Evolutionary conservation across 129 eudicot genomes (phyloP), one percentile per base, ranked within the genome.

Genomic region (Escallonia herrerae): DNA sequence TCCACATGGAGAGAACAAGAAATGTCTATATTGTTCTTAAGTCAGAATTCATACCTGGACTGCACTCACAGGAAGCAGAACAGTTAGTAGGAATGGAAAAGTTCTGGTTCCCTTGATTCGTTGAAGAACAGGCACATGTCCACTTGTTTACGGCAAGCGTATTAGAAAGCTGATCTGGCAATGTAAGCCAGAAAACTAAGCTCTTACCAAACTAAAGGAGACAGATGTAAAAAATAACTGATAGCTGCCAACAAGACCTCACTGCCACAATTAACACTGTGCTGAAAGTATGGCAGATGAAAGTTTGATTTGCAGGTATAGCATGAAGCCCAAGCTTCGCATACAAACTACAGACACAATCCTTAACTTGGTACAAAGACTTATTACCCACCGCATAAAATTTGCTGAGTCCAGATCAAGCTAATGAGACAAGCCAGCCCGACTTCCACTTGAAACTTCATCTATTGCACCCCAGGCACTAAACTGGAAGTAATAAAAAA

Each of bases 41-140:
- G 33, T 22, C 33, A 22, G 33, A 22, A 22, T 22, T 22, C 68
- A 60, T 88, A 93, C 96, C 96, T 5, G 77, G 78, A 77, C 63
- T 76, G 81, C 98, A 93, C 73, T 81, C 78, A 62, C 98, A 93
- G 71, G 98, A 85, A 11, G 87, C 63, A 66, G 85, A 78, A 74
- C 98, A 93, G 77, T 80, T 80, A 60, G 76, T 54, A 58, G 74
- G 58, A 72, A 72, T 49, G 44, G 46, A 15, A 67, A 57, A 61
- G 58, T 58, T 75, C 64, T 62, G 76, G 73, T 76, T 85, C 72
- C 45, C 71, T 66, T 70, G 62, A 56, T 67, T 62, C 42, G 84
- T 72, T 37, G 77, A 52, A 68, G 78, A 73, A 68, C 98, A 93
- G 43, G 76, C 64, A 76, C 98, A 93, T 22, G 82, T 81, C 98